A percentile compares a stretch with the other conserved stretches of the same genome.
Evolutionary conservation across 768 basidiomycete species (phyloP).

Genomic region (Coprinopsis sp.): DNA sequence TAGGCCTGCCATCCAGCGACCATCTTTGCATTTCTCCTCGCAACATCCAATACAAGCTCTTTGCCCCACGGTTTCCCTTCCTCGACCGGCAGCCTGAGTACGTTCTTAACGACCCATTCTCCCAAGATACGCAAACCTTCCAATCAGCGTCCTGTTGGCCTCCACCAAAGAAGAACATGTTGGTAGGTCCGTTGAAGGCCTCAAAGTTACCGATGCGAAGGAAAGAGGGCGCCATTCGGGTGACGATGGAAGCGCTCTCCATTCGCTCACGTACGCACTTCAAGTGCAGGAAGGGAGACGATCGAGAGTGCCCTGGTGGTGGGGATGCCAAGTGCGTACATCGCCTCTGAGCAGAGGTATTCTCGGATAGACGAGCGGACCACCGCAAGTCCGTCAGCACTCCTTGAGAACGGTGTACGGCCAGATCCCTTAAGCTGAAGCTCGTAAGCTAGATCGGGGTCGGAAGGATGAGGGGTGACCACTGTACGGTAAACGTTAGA

Average conservation of each 20-base stretch:
- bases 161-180: slow-evolving; percentile 66
- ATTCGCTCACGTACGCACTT: slow-evolving; percentile 70
- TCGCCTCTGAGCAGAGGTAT: slow-evolving; percentile 84
- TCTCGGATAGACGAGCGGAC: slow-evolving; percentile 93
- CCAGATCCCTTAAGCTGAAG: slow-evolving; percentile 95
- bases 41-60: slow-evolving; percentile 69
- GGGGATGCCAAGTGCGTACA: slow-evolving; percentile 75
- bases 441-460: slow-evolving; percentile 60
- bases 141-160: slow-evolving; percentile 72
- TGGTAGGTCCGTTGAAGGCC: slow-evolving; percentile 68
- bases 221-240: slow-evolving; percentile 85
- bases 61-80: slow-evolving; percentile 62
- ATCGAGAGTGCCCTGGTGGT: slow-evolving; percentile 86
- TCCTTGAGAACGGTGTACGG: slow-evolving; percentile 88
- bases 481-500: slow-evolving; percentile 37
- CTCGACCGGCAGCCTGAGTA: slow-evolving; percentile 47
- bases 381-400: slow-evolving; percentile 93
- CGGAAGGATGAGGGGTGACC: slow-evolving; percentile 66
- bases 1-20: slow-evolving; percentile 95
- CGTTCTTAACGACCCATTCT: slow-evolving; percentile 64
- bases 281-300: slow-evolving; percentile 64
- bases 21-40: slow-evolving; percentile 85
- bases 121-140: slow-evolving; percentile 68
- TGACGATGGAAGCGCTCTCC: slow-evolving; percentile 70
- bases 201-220: slow-evolving; percentile 91